phyloP scores from a whole-genome alignment of 768 basidiomycete species.

The Calocybe cyanea region DNA sequence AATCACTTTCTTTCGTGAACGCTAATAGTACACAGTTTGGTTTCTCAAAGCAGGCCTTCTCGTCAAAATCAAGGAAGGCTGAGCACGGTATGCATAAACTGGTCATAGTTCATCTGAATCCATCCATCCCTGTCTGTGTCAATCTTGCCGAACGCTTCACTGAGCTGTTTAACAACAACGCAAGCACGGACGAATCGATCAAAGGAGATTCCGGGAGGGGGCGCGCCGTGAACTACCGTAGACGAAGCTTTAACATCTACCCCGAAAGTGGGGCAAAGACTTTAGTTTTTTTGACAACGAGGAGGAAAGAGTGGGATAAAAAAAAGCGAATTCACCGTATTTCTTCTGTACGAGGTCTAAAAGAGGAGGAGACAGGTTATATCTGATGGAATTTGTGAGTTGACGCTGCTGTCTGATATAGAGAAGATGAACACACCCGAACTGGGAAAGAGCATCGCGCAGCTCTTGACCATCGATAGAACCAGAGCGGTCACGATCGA shows the following conservation, averaged over 20 bases:
- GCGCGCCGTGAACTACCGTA: constrained; percentile 26
- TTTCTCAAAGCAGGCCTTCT: too few species aligned
- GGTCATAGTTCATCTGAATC: constrained; percentile 70
- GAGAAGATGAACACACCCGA: constrained; percentile 45
- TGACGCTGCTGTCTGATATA: background rate
- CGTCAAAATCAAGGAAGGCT: constrained; percentile 45
- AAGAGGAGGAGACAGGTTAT: constrained; percentile 64
- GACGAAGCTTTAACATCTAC: constrained; percentile 58
- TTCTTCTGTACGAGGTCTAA: constrained; percentile 69
- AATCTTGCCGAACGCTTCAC: constrained; percentile 62
- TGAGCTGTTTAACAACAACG: constrained; percentile 75
- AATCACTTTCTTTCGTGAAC: too few species aligned
- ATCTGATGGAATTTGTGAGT: constrained; percentile 30
- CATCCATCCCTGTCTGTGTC: constrained; percentile 69
- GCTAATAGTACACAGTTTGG: too few species aligned
- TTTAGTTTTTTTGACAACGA: constrained; percentile 16
- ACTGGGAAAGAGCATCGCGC: constrained; percentile 62
- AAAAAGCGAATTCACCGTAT: constrained; percentile 52
- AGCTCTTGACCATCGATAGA: constrained; percentile 73
- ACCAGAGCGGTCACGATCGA: constrained; percentile 81
- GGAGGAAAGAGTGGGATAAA: background rate
- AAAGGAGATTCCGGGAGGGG: constrained; percentile 65
- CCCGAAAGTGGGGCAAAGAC: constrained; percentile 28
- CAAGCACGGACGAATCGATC: constrained; percentile 87
- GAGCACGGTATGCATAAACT: constrained; percentile 68